Conservation (phyloP, 257 asterid genomes). For the Capsicum chinense region DNA sequence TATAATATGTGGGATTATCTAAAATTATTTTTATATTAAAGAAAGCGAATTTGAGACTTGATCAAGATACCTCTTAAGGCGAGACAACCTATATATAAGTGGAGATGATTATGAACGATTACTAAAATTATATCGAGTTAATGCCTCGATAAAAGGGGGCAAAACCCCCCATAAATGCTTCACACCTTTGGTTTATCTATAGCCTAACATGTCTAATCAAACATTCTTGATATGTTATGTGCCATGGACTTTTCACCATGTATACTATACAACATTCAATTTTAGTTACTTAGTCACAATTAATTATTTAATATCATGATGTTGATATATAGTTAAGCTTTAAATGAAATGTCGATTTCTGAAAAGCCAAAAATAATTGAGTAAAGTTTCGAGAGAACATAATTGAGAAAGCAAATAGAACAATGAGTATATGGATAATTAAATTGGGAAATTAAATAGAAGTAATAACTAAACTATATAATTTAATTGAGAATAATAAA, state of each 20-base stretch:
- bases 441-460: background rate
- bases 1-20: background rate
- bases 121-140: no score
- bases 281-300: background rate
- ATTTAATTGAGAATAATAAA: background rate
- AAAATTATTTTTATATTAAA: no score
- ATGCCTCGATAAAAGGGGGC: background rate
- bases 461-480: background rate
- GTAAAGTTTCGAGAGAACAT: background rate
- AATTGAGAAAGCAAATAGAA: conserved; percentile 13
- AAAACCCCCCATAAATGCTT: background rate
- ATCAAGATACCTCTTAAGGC: background rate
- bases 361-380: background rate
- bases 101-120: background rate
- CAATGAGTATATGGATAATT: background rate
- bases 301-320: background rate
- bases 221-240: background rate
- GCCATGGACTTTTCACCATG: background rate
- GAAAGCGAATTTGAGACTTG: background rate
- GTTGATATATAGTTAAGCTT: conserved; percentile 9
- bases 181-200: no score
- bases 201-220: background rate
- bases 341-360: conserved; percentile 1
- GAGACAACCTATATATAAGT: background rate
- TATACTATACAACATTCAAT: background rate